These are phyloP conservation scores for Annona squamosa DNA, from an alignment of 164 flowering plant species.

Conservation along the genomic window DNA sequence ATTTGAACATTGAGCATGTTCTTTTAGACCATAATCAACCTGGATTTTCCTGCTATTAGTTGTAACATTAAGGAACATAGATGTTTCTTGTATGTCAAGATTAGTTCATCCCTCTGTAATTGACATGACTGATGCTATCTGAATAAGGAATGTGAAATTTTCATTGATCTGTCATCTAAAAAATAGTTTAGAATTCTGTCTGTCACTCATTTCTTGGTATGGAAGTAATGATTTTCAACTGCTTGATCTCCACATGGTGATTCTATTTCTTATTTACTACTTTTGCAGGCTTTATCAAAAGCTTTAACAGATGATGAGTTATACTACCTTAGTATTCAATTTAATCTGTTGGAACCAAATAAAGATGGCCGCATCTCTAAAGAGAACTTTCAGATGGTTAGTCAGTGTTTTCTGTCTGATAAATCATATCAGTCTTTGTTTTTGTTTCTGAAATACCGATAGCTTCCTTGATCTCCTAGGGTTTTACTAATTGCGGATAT, in stretches of 20 bases:
- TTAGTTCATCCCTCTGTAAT: too few species aligned
- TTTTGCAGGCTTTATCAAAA: conserved; percentile 78
- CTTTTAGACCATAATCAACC: neutral
- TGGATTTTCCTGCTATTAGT: neutral
- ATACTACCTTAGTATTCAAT: conserved; percentile 65
- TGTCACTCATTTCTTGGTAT: neutral
- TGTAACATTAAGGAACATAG: neutral
- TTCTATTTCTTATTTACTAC: neutral
- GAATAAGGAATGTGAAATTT: too few species aligned
- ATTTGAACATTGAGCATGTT: neutral
- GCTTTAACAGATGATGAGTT: conserved; percentile 73
- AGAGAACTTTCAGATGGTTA: conserved; percentile 64
- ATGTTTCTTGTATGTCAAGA: neutral
- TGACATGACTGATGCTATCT: too few species aligned
- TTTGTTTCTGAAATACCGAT: neutral
- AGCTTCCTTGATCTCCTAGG: too few species aligned
- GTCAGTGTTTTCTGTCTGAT: conserved; percentile 3
- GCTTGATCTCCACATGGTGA: too few species aligned
- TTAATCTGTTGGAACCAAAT: conserved; percentile 56
- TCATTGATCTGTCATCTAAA: too few species aligned
- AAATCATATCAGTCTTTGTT: neutral
- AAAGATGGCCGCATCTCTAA: conserved; percentile 53
- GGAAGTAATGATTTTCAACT: neutral
- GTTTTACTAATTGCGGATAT: too few species aligned
- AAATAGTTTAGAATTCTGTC: too few species aligned